A percentile compares a stretch with the other conserved stretches of the same genome.
These are phyloP conservation scores for Cokeromyces recurvatus DNA, from an alignment of 371 early-diverging fungal genomes.

Conservation along the genomic window DNA sequence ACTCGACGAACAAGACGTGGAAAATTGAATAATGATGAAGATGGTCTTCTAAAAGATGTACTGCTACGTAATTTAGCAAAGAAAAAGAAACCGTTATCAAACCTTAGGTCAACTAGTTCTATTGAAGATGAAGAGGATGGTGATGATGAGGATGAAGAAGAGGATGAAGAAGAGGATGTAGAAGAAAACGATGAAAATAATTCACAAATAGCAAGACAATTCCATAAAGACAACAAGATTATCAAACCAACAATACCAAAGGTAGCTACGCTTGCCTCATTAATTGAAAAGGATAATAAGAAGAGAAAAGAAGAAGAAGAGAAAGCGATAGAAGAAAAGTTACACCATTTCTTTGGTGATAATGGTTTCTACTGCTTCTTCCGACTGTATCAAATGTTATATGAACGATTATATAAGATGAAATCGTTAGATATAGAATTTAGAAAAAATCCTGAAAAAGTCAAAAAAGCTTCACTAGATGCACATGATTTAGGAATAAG, in stretches of 20 bases:
- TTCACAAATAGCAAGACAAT: neutral
- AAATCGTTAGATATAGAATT: conserved; percentile 65
- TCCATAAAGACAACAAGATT: neutral
- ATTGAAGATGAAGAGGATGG: conserved; percentile 9
- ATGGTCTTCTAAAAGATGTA: conserved; percentile 19
- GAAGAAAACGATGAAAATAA: conserved; percentile 3
- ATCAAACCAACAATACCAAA: neutral
- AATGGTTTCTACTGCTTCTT: conserved; percentile 82
- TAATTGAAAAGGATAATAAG: conserved; percentile 4
- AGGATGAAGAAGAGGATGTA: conserved; percentile 8
- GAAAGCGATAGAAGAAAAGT: conserved; percentile 7
- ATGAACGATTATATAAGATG: conserved; percentile 75
- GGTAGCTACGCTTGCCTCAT: neutral
- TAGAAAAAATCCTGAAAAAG: conserved; percentile 50
- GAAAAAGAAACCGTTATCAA: conserved; percentile 1
- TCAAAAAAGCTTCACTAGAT: conserved; percentile 54
- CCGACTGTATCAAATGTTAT: conserved; percentile 60
- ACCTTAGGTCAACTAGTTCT: neutral
- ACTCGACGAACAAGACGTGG: conserved; percentile 1
- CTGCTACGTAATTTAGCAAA: conserved; percentile 14
- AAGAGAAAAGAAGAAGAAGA: too few relatives aligned
- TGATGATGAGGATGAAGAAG: conserved; percentile 10
- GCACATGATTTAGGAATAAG: conserved; percentile 79
- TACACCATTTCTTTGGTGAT: conserved; percentile 69
- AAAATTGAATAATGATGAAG: conserved; percentile 8